Conservation (phyloP, 2,329 filamentous ascomycete genomes). For the Aspergillus ruber region DNA sequence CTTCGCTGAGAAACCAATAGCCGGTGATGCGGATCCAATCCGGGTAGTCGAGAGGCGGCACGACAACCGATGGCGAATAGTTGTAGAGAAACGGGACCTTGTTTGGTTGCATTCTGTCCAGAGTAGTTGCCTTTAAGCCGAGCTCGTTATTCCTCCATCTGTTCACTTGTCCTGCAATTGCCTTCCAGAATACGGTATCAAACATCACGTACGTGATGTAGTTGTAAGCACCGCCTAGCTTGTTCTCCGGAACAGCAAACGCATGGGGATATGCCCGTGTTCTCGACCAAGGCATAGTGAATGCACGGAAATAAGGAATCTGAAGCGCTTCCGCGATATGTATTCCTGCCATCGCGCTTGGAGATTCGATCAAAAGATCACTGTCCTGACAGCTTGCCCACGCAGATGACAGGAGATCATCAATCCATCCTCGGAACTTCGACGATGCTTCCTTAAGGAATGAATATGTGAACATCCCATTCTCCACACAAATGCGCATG, state of each 20-base stretch:
- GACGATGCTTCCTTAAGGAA: slow-evolving; percentile 82
- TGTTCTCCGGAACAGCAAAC: slow-evolving; percentile 85
- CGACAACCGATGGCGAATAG: slow-evolving; percentile 90
- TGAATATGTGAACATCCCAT: slow-evolving; percentile 91
- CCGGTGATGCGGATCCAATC: slow-evolving; percentile 97
- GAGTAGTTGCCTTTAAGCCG: slow-evolving; percentile 68
- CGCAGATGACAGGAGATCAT: slow-evolving; percentile 74
- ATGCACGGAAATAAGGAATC: slow-evolving; percentile 94
- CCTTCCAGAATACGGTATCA: slow-evolving; percentile 94
- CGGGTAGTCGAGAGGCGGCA: slow-evolving; percentile 86
- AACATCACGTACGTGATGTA: slow-evolving; percentile 94
- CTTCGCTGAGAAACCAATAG: slow-evolving; percentile 94
- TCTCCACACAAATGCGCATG: slow-evolving; percentile 93
- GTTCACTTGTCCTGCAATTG: slow-evolving; percentile 86
- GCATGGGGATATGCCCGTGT: slow-evolving; percentile 95
- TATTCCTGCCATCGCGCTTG: slow-evolving; percentile 94
- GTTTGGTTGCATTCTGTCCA: slow-evolving; percentile 90
- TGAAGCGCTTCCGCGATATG: slow-evolving; percentile 90
- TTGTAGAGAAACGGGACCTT: slow-evolving; percentile 99
- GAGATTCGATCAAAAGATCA: slow-evolving; percentile 89
- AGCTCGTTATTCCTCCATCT: slow-evolving; percentile 80
- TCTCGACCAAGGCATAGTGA: slow-evolving; percentile 98
- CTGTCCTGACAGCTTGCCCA: slow-evolving; percentile 79
- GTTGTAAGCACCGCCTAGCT: slow-evolving; percentile 93
- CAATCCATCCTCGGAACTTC: slow-evolving; percentile 92